A percentile compares a stretch with the other conserved stretches of the same genome.
These are phyloP conservation scores for Chlamydomonas sphaeroides DNA, from an alignment of 139 green algal genomes.

Conservation along the genomic window DNA sequence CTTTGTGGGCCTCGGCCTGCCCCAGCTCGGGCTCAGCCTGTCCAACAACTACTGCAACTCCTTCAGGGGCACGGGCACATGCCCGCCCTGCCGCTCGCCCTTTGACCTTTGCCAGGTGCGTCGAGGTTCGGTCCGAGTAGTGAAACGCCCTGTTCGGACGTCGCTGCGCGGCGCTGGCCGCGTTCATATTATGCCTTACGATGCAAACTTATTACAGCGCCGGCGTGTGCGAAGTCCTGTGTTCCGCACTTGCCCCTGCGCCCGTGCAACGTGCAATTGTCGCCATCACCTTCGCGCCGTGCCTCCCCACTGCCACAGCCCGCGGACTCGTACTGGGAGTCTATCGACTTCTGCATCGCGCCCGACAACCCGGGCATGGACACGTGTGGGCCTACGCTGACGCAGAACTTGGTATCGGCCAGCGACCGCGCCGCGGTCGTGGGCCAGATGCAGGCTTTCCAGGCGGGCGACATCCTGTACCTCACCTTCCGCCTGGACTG, in stretches of 20 bases:
- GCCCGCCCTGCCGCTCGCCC: background rate
- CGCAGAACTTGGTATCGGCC: background rate
- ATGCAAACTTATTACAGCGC: too few species aligned
- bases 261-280: too few species aligned
- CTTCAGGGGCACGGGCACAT: background rate
- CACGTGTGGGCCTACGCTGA: background rate
- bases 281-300: too few species aligned
- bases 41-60: background rate
- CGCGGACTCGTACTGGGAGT: slow-evolving; percentile 3
- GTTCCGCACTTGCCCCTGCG: too few species aligned
- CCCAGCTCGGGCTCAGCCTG: background rate
- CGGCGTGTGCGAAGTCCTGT: too few species aligned
- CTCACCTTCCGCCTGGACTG: slow-evolving; percentile 18
- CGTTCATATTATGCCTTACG: too few species aligned
- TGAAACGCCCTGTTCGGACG: too few species aligned
- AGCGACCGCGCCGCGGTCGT: background rate
- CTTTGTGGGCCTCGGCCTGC: too few species aligned
- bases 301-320: background rate
- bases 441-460: slow-evolving; percentile 2
- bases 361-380: background rate
- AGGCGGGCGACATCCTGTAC: slow-evolving; percentile 6
- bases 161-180: too few species aligned
- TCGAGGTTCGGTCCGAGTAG: too few species aligned
- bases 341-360: background rate
- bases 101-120: background rate